These are phyloP conservation scores for Ceratopteris richardii DNA, from an alignment of 75 land plant species.

Conservation along the genomic window DNA sequence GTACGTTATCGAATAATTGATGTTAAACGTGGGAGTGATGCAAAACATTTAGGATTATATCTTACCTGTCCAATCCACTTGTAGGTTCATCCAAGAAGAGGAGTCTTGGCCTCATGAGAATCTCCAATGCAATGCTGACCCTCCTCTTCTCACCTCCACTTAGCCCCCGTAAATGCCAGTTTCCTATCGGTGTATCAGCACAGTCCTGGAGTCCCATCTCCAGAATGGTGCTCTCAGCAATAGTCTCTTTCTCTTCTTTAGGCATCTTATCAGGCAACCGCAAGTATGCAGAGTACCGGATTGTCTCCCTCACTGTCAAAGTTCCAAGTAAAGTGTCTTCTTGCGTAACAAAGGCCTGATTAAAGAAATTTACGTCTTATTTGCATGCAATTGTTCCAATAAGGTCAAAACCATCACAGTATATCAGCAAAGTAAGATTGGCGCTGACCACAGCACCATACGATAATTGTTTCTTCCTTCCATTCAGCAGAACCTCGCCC, in stretches of 20 bases:
- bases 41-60: too few relatives aligned
- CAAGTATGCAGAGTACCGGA: constrained; percentile 62
- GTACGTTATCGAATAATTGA: too few relatives aligned
- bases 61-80: constrained; percentile 55
- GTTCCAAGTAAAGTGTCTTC: constrained; percentile 65
- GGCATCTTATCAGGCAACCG: constrained; percentile 48
- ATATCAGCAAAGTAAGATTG: neutral
- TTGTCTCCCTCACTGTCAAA: constrained; percentile 62
- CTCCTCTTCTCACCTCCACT: constrained; percentile 74
- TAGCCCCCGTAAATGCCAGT: constrained; percentile 60
- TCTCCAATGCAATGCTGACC: constrained; percentile 61
- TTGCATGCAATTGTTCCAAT: too few relatives aligned
- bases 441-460: constrained; percentile 24
- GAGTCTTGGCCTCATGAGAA: constrained; percentile 49
- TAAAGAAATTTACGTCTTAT: too few relatives aligned
- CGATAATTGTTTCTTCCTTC: constrained; percentile 9
- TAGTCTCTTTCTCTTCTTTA: constrained; percentile 35
- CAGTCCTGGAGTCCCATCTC: constrained; percentile 70
- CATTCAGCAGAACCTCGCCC: constrained; percentile 31
- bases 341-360: constrained; percentile 91
- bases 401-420: neutral
- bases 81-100: constrained; percentile 71
- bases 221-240: constrained; percentile 51
- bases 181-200: constrained; percentile 41
- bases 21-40: too few relatives aligned